Evolutionary conservation across 257 asterid genomes (phyloP).

Genomic region (Nyctanthes arbortristis): DNA sequence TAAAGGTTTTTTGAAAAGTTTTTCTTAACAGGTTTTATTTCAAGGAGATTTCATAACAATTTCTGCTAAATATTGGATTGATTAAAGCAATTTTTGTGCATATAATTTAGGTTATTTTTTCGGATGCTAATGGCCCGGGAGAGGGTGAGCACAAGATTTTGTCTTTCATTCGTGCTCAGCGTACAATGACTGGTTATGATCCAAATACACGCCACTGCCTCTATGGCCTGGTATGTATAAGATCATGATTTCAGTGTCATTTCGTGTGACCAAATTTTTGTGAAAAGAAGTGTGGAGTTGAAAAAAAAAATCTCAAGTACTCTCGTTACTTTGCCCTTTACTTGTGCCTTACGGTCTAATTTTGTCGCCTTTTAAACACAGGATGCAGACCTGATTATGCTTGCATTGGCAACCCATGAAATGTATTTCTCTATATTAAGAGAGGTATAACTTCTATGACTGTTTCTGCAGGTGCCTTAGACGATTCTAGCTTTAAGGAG

Average conservation of each 20-base stretch:
- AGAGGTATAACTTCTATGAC: conserved; percentile 48
- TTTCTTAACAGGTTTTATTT: too few species aligned
- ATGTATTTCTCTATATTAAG: conserved; percentile 57
- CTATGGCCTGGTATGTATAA: conserved; percentile 51
- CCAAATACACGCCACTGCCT: conserved; percentile 66
- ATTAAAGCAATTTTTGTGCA: neutral
- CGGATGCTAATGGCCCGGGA: conserved; percentile 72
- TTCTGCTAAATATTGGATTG: neutral
- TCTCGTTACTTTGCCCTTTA: too few species aligned
- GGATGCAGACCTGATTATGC: conserved; percentile 77
- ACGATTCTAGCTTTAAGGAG: too few species aligned
- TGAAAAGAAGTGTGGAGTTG: neutral
- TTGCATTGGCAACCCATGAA: conserved; percentile 68
- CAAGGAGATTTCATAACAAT: neutral
- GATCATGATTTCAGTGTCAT: neutral
- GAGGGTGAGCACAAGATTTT: conserved; percentile 79
- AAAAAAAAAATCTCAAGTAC: neutral
- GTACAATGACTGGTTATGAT: conserved; percentile 47
- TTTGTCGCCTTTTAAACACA: conserved; percentile 19
- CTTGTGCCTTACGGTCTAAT: neutral
- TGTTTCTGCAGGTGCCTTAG: neutral
- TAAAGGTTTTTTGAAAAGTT: too few species aligned
- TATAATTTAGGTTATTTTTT: conserved; percentile 58
- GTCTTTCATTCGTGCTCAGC: conserved; percentile 57
- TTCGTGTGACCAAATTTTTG: neutral